Percentiles rank a stretch among this genome's conserved stretches.
These are phyloP conservation scores for Solanum raphanifolium DNA, from an alignment of 257 asterid species.

Conservation along the genomic window DNA sequence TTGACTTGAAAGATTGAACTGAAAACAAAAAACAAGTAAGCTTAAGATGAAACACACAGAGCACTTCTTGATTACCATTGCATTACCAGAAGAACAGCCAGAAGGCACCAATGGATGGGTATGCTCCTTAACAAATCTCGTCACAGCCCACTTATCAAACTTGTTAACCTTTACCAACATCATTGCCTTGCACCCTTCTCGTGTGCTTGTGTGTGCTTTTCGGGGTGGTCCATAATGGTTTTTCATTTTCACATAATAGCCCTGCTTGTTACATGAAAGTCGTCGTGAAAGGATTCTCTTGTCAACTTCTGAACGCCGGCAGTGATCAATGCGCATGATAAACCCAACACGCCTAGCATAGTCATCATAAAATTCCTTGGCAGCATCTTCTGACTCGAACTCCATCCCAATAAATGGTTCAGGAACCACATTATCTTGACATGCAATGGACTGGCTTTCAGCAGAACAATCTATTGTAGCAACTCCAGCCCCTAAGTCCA, in stretches of 20 bases:
- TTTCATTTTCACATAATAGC: slow-evolving; percentile 31
- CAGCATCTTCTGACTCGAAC: slow-evolving; percentile 39
- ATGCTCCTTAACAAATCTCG: slow-evolving; percentile 29
- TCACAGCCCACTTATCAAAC: slow-evolving; percentile 30
- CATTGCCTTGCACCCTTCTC: slow-evolving; percentile 60
- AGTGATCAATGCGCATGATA: slow-evolving; percentile 40
- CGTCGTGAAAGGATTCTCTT: slow-evolving; percentile 35
- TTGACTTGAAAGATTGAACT: neutral
- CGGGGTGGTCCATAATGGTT: slow-evolving; percentile 18
- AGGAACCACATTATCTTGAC: slow-evolving; percentile 8
- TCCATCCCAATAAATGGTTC: slow-evolving; percentile 42
- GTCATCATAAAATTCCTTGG: slow-evolving; percentile 33
- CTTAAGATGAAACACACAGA: neutral
- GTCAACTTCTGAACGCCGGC: slow-evolving; percentile 42
- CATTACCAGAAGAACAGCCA: slow-evolving; percentile 4
- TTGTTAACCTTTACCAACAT: slow-evolving; percentile 34
- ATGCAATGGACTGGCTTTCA: neutral
- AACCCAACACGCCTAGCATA: slow-evolving; percentile 39
- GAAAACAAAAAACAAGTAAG: neutral
- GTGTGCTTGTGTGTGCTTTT: slow-evolving; percentile 26
- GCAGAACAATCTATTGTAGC: neutral
- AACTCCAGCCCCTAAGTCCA: slow-evolving; percentile 7
- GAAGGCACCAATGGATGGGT: slow-evolving; percentile 19
- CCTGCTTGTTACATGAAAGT: slow-evolving; percentile 44
- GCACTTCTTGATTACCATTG: neutral